Base-by-base conservation (phyloP, 768 basidiomycete species). In the Auriscalpium vulgare region DNA sequence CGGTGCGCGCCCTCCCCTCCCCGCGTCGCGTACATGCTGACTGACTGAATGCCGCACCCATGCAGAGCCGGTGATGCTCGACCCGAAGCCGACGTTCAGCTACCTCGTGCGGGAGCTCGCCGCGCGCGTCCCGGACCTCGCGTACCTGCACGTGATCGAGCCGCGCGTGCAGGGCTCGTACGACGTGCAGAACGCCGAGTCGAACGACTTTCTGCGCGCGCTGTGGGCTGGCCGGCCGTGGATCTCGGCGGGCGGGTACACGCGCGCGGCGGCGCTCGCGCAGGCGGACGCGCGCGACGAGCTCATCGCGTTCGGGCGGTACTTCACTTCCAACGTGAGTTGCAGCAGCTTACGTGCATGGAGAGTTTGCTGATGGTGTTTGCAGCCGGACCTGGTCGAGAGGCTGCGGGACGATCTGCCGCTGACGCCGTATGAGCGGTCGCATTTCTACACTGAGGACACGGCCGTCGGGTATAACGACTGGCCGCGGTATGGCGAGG, bases 61-160 rank as follows among this genome's bases (percentile, higher is more conserved):
- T 3, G 51, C 36, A 62, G 66, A 47, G 7, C 81, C 85, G 80
- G 65, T 71, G 8, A 80, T 82, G 78, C 59, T 63, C 3, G 74
- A 85, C 56, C 83, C 82, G 0, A 67, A 75, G 3, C 79, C 82
- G 0, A 78, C 78, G 9, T 87, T 80, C 69, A 59, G 71, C 0
- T 74, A 84, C 65, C 59, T 85, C 37, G 73, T 79, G 19, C 53
- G 68, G 5, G 53, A 74, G 44, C 56, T 86, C 23, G 68, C 67
- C 37, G 54, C 66, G 14, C 57, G 58, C 8, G 72, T 76, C 59
- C 77, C 82, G 5, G 54, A 74, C 35, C 65, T 74, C 5, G 74
- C 72, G 10, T 76, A 74, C 66, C 47, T 75, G 23, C 70, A 76
- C 62, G 43, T 71, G 45, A 62, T 71, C 6, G 69, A 73, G 58